Evolutionary conservation across 768 basidiomycete genomes (phyloP), one percentile per base, ranked within the genome.

Genomic region (Psilocybe azurescens): DNA sequence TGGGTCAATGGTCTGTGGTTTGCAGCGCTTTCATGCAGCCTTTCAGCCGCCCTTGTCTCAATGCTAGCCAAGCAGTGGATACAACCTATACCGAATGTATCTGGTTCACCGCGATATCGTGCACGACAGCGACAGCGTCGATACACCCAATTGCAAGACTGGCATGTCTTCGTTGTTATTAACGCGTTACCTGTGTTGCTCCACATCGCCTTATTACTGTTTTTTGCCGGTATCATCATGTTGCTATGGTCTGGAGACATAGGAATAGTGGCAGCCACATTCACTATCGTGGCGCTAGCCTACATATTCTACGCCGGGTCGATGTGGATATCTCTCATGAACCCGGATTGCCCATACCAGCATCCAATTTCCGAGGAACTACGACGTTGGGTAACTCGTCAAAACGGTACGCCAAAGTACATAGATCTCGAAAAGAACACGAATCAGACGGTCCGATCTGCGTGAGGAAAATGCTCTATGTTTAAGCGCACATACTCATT

Each of bases 1-100:
- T 78, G 77, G 73, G 79, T 81, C 2, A 82, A 81, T 58, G 80
- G 80, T 2, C 72, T 81, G 8, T 82, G 81, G 81, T 81, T 82
- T 63, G 74, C 78, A 13, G 78, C 79, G 14, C 69, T 81, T 28
- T 69, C 77, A 4, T 80, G 74, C 66, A 79, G 78, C 60, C 73
- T 81, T 33, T 77, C 78, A 3, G 75, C 78, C 5, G 79, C 79
- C 5, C 68, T 82, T 0, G 70, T 79, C 51, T 78, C 80, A n/a
- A 81, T 81, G 78, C 73, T 81, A 1, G 76, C 78, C 3, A 80
- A 81, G 50, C 81, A 81, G 67, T 82, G 81, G 81, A 68, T 81
- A 6, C 76, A 80, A 20, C 77, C 76, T 44, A 64, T 66, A 4
- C 69, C 74, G 10, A 69, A 74, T 46, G 69, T 72, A 0, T 79